phyloP scores from a whole-genome alignment of 495 filamentous ascomycete species.

The Clohesyomyces aquaticus region DNA sequence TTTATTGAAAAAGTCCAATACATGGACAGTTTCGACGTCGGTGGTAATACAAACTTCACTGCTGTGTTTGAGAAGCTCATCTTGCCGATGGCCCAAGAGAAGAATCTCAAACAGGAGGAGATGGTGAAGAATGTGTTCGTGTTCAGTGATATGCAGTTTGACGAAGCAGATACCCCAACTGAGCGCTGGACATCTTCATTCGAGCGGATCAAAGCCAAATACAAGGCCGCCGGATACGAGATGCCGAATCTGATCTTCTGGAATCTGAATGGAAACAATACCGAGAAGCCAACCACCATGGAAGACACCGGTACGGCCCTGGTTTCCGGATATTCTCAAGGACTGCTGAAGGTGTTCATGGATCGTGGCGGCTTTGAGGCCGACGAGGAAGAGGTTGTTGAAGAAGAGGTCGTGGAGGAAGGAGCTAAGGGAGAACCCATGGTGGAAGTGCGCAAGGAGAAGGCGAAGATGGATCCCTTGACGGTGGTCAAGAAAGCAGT shows the following conservation, averaged over 20 bases:
- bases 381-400: constrained; percentile 44
- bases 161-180: constrained; percentile 36
- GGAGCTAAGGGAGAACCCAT: constrained; percentile 39
- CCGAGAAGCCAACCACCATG: constrained; percentile 50
- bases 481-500: constrained; percentile 50
- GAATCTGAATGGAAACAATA: constrained; percentile 52
- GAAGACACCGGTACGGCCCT: constrained; percentile 47
- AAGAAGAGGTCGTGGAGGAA: constrained; percentile 31
- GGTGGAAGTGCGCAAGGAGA: constrained; percentile 34
- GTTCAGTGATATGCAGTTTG: constrained; percentile 56
- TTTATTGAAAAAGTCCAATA: constrained; percentile 46
- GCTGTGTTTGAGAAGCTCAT: constrained; percentile 53
- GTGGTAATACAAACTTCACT: constrained; percentile 51
- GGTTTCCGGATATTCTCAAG: constrained; percentile 55
- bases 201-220: constrained; percentile 50
- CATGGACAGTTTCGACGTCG: constrained; percentile 41
- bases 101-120: constrained; percentile 48
- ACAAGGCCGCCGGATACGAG: constrained; percentile 51
- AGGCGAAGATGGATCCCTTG: constrained; percentile 48
- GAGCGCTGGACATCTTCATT: constrained; percentile 45
- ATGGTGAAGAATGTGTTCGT: constrained; percentile 58
- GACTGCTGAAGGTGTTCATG: constrained; percentile 55
- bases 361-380: constrained; percentile 50
- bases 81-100: constrained; percentile 51
- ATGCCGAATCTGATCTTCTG: constrained; percentile 57